Evolutionary conservation across 305 asterid genomes (phyloP), one percentile per base, ranked within the genome.

Genomic region (Plantago rigida): DNA sequence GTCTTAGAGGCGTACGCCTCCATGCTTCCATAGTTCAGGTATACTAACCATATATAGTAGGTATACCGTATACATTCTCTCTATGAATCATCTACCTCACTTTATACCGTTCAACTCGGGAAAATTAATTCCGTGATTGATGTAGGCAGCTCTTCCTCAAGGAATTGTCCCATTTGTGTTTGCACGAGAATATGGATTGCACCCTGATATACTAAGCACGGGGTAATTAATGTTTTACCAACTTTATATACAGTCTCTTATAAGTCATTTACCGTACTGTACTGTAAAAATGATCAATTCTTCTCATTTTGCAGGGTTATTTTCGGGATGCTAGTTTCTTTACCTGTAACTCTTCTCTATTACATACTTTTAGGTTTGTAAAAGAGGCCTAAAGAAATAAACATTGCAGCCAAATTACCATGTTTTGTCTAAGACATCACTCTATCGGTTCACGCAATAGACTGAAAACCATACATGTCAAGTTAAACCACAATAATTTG

Each of bases 161-260:
- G 89, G 88, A 52, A 77, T 86, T 22, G 91, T 83, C 24, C 91
- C 94, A 56, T 83, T 86, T 77, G 91, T 86, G 19, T 83, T 83
- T 68, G 94, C 94, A 11, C 65, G 84, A 73, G 94, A 86, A 36
- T 86, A 86, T 66, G 85, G 84, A 10, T 60, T 86, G 62, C 94
- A 86, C 67, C 84, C 94, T 0, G 94, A 81, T 65, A 81, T 83
- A 53, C 64, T 81, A 49, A 83, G 94, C 44, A 86, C 94, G 0
- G 88, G 94, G 89, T 83, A 75, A 26, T 22, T 41, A 4, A 54
- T 6, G 26, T 22, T 22, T 22, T 5, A 54, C 13, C 0, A 53
- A 26, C 10, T 53, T 53, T 13, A 53, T 13, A 12, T 8, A 51
- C 17, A 11, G 39, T 24, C 34, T 13, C 0, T 0, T 11, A 10